phyloP scores from a whole-genome alignment of 352 stramenopile genomes.

The Pythium aquatile region DNA sequence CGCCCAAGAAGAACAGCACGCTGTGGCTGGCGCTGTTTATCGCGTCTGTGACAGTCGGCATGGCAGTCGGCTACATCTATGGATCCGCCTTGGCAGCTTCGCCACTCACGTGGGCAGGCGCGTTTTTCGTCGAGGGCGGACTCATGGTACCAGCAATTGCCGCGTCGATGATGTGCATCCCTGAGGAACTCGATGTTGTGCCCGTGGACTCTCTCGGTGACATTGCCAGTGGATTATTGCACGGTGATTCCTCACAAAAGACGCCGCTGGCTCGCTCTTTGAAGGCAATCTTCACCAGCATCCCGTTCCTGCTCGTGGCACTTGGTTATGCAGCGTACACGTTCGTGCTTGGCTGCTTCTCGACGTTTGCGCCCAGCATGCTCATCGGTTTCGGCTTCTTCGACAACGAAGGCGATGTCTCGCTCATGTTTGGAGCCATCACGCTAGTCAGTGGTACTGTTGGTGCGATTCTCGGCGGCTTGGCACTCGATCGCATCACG shows the following conservation, averaged over 20 bases:
- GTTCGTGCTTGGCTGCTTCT: slow-evolving; percentile 83
- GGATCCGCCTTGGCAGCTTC: slow-evolving; percentile 65
- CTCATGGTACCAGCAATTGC: slow-evolving; percentile 80
- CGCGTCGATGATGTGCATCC: slow-evolving; percentile 56
- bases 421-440: slow-evolving; percentile 83
- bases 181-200: slow-evolving; percentile 56
- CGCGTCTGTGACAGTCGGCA: slow-evolving; percentile 90
- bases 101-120: slow-evolving; percentile 65
- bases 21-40: slow-evolving; percentile 93
- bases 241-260: slow-evolving; percentile 1
- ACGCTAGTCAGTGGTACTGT: slow-evolving; percentile 82
- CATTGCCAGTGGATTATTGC: not conserved
- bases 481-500: slow-evolving; percentile 61
- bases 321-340: slow-evolving; percentile 87
- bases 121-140: slow-evolving; percentile 86
- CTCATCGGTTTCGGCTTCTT: slow-evolving; percentile 89
- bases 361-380: slow-evolving; percentile 85
- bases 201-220: slow-evolving; percentile 25
- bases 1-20: slow-evolving; percentile 57
- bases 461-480: slow-evolving; percentile 83
- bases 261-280: slow-evolving; percentile 48
- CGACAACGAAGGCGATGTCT: slow-evolving; percentile 74
- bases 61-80: slow-evolving; percentile 90
- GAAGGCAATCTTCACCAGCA: slow-evolving; percentile 59
- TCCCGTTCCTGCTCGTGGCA: slow-evolving; percentile 76